These are phyloP conservation scores for Apiospora phragmitis DNA, from an alignment of 2,329 filamentous ascomycete genomes.

Conservation along the genomic window DNA sequence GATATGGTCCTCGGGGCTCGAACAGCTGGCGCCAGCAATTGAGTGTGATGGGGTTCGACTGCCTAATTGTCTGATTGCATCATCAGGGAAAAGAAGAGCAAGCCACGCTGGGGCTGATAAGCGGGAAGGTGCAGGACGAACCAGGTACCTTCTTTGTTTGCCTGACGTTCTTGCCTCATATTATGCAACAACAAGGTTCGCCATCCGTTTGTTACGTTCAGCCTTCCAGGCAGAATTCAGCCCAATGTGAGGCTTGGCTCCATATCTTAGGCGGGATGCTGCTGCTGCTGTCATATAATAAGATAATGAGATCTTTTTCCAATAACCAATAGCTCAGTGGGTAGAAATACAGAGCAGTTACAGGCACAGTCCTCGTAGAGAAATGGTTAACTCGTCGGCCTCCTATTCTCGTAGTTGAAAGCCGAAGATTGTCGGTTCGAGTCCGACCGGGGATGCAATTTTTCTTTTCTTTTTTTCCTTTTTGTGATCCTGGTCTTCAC, in stretches of 20 bases:
- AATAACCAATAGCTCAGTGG: not conserved
- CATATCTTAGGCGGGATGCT: not conserved
- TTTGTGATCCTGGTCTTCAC: not conserved
- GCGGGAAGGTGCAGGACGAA: not conserved
- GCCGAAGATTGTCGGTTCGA: constrained; percentile 12
- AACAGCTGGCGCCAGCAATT: constrained; percentile 43
- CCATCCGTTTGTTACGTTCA: not conserved
- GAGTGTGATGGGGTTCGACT: constrained; percentile 44
- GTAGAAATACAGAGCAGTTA: not conserved
- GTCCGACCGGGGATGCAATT: constrained; percentile 9
- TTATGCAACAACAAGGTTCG: constrained; percentile 3
- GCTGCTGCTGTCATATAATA: not conserved
- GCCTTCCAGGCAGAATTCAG: not conserved
- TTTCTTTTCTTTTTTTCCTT: not conserved
- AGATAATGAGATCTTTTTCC: not conserved
- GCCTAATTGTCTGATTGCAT: constrained; percentile 51
- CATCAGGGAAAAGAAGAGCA: not conserved
- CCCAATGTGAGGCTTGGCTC: not conserved
- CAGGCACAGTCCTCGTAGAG: constrained; percentile 9
- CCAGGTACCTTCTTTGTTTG: not conserved
- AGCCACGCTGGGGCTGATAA: constrained; percentile 4
- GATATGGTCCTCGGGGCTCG: not conserved
- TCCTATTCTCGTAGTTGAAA: constrained; percentile 7
- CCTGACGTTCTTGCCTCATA: not conserved
- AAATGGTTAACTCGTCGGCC: constrained; percentile 13